Evolutionary conservation across 2,329 filamentous ascomycete species (phyloP), one percentile per base, ranked within the genome.

Genomic region (Ophioceras dolichostomum): DNA sequence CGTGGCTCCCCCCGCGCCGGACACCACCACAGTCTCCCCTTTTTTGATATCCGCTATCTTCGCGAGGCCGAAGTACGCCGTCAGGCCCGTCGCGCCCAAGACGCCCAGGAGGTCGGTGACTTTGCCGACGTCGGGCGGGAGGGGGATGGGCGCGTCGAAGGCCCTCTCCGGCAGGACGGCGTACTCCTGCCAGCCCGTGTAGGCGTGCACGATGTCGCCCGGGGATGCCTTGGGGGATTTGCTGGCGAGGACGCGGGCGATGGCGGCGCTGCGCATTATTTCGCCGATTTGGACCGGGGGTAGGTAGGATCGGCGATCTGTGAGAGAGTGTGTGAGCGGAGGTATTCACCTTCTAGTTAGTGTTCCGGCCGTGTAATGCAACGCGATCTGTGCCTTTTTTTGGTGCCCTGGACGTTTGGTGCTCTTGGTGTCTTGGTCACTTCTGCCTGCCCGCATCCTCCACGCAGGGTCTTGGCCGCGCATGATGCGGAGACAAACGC

Each of bases 11-110:
- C 77, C 78, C 2, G 78, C 78, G 6, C 76, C 76, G 14, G 68
- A 74, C 0, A 82, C 72, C 4, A 82, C 76, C 3, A 82, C 76
- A 14, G 78, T 76, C 41, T 82, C 75, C 0, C 74, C 76, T 12
- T 65, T 57, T 47, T 70, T 73, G 44, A 48, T 39, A n/a, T 37
- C 36, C 32, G 46, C 79, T 9, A 83, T 64, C 30, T 80, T 72
- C 37, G 71, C 54, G 47, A 81, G 65, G 3, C 77, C 77, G 46
- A 79, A 79, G 51, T 80, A 81, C 0, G 76, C 77, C 0, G 77
- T 82, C 38, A 80, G 47, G 1, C 74, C 77, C 0, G 76, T 78
- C 56, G 69, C 61, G 5, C 76, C 76, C 16, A 65, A 55, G 18
- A 67, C 61, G 16, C 66, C 64, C 39, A 73, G 55, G 3, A 67